Evolutionary conservation across 2,329 filamentous ascomycete genomes (phyloP).

Genomic region (Botrytis medusae): DNA sequence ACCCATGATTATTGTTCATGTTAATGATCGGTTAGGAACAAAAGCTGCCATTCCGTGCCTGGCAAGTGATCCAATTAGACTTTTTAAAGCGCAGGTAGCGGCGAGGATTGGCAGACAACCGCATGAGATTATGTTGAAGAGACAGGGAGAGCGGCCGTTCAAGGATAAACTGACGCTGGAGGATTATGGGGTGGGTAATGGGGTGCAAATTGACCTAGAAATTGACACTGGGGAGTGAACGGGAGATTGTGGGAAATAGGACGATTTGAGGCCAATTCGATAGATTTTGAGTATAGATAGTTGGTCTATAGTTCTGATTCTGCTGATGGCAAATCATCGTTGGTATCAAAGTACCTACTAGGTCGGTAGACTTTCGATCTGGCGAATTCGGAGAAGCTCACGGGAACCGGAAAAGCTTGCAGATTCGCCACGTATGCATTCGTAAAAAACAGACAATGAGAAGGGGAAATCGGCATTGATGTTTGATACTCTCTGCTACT

Average conservation of each 20-base stretch:
- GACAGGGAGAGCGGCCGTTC: slow-evolving; percentile 90
- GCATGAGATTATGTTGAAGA: slow-evolving; percentile 86
- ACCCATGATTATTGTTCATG: slow-evolving; percentile 89
- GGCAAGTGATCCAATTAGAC: slow-evolving; percentile 76
- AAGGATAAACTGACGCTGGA: slow-evolving; percentile 85
- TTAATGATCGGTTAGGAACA: slow-evolving; percentile 96
- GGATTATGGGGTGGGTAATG: slow-evolving; percentile 93
- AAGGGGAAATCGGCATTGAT: not conserved
- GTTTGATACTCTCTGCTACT: not conserved
- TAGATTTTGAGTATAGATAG: not conserved
- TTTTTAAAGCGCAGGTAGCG: slow-evolving; percentile 90
- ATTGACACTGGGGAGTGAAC: slow-evolving; percentile 41
- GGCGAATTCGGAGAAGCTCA: not conserved
- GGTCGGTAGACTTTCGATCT: not conserved
- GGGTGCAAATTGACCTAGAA: slow-evolving; percentile 54
- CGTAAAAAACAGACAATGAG: not conserved
- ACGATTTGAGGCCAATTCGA: too few species aligned
- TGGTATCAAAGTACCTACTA: not conserved
- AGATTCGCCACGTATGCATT: slow-evolving; percentile 19
- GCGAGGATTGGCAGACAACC: slow-evolving; percentile 84
- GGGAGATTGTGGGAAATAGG: not conserved
- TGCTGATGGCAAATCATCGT: not conserved
- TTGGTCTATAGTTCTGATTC: not conserved
- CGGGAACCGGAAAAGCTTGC: slow-evolving; percentile 8
- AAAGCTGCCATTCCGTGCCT: slow-evolving; percentile 91